These are phyloP conservation scores for Adansonia madagascariensis DNA, from an alignment of 441 rosid genomes.

Conservation along the genomic window DNA sequence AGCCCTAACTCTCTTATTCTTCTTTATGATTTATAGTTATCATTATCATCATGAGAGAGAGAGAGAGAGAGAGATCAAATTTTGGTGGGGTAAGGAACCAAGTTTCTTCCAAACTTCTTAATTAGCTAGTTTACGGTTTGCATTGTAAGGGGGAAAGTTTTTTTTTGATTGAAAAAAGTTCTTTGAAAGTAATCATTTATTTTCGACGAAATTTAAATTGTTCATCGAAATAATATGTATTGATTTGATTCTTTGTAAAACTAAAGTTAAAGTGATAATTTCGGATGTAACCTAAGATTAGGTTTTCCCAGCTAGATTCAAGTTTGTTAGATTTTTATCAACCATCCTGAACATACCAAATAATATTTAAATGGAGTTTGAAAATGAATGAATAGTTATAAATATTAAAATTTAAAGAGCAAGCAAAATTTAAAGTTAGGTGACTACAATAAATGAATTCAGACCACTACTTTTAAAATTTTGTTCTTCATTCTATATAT, in stretches of 20 bases:
- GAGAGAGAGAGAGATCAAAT: background rate
- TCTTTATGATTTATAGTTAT: constrained; percentile 16
- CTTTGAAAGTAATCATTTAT: too few species aligned
- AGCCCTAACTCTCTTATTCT: background rate
- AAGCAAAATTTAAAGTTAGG: constrained; percentile 28
- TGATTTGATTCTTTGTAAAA: background rate
- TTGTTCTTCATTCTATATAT: background rate
- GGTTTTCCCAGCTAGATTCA: background rate
- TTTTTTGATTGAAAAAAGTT: too few species aligned
- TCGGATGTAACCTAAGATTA: background rate
- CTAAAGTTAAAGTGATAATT: background rate
- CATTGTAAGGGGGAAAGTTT: background rate
- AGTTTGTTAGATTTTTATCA: background rate
- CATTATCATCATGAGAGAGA: background rate
- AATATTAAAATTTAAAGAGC: background rate
- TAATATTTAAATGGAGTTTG: too few species aligned
- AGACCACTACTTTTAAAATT: background rate
- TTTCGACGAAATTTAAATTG: too few species aligned
- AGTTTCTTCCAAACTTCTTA: background rate
- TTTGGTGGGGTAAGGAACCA: constrained; percentile 17
- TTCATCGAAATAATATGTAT: too few species aligned
- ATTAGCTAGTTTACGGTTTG: background rate
- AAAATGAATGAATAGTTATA: background rate
- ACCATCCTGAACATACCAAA: background rate
- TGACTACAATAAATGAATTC: constrained; percentile 18